phyloP scores from a whole-genome alignment of 495 filamentous ascomycete genomes.

The Venustampulla echinocandica region DNA sequence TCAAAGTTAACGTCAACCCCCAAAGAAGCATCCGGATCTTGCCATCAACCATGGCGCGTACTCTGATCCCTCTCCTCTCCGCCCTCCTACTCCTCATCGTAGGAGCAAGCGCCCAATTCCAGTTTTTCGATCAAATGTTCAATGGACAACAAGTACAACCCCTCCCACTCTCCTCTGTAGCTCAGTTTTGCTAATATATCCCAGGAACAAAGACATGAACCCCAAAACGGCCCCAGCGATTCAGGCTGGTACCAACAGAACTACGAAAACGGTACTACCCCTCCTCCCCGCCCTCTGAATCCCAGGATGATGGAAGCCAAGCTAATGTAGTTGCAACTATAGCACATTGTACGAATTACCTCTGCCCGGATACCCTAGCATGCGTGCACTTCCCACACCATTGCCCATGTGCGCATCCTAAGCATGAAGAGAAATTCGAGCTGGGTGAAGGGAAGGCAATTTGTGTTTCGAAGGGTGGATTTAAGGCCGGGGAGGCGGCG shows the following conservation, averaged over 20 bases:
- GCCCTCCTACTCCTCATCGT: conserved; percentile 38
- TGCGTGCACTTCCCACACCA: conserved; percentile 93
- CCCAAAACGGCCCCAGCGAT: conserved; percentile 73
- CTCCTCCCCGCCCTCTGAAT: not conserved
- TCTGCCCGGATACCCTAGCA: conserved; percentile 84
- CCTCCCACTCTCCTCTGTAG: not conserved
- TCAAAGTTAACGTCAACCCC: too few relatives aligned
- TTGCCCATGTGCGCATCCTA: conserved; percentile 79
- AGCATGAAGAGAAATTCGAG: conserved; percentile 81
- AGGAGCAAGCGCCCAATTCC: conserved; percentile 60
- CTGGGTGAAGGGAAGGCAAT: conserved; percentile 70
- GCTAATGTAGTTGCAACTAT: conserved; percentile 9
- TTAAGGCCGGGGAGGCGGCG: conserved; percentile 60
- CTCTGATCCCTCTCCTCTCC: conserved; percentile 14
- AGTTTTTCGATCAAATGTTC: conserved; percentile 79
- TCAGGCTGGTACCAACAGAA: conserved; percentile 64
- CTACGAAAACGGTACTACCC: conserved; percentile 50
- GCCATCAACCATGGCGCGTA: conserved; percentile 19
- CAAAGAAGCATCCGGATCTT: too few relatives aligned
- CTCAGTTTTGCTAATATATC: too few relatives aligned
- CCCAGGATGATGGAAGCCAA: conserved; percentile 4
- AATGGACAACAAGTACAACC: conserved; percentile 30
- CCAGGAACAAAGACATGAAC: conserved; percentile 54
- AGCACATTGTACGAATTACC: conserved; percentile 78
- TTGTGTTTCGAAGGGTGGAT: conserved; percentile 78